These are phyloP conservation scores for Ascochyta fabae DNA, from an alignment of 2,329 filamentous ascomycete species.

Conservation along the genomic window DNA sequence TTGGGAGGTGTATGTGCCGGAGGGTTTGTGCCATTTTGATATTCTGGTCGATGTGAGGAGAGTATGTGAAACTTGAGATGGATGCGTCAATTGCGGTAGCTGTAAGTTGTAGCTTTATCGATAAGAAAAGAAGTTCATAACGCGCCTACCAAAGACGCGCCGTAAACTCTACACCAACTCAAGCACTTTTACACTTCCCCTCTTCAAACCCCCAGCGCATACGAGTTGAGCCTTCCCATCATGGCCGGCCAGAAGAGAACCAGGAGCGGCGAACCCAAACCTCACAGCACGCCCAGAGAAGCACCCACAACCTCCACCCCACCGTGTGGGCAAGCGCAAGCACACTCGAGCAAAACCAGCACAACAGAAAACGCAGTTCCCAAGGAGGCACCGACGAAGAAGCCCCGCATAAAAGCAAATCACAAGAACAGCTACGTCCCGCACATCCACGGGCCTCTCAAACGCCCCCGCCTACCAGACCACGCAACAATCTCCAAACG, in stretches of 20 bases:
- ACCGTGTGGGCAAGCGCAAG: slow-evolving; percentile 17
- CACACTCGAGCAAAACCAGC: slow-evolving; percentile 22
- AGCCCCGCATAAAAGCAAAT: slow-evolving; percentile 1
- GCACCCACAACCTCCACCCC: slow-evolving; percentile 1
- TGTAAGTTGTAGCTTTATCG: slow-evolving; percentile 18
- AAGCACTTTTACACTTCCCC: background rate
- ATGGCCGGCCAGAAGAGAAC: slow-evolving; percentile 39
- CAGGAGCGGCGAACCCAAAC: slow-evolving; percentile 30
- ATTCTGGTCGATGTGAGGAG: background rate
- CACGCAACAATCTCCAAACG: slow-evolving; percentile 59
- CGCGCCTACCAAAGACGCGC: slow-evolving; percentile 15
- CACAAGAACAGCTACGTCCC: slow-evolving; percentile 6
- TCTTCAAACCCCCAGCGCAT: background rate
- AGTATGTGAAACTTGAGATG: background rate
- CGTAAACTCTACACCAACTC: background rate
- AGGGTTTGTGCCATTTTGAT: slow-evolving; percentile 43
- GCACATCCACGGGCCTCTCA: slow-evolving; percentile 3
- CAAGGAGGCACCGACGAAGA: background rate
- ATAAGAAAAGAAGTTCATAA: slow-evolving; percentile 24
- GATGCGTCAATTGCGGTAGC: slow-evolving; percentile 6
- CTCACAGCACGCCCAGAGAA: background rate
- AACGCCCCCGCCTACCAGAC: slow-evolving; percentile 41
- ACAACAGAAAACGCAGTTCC: slow-evolving; percentile 10
- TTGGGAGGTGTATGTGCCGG: slow-evolving; percentile 66
- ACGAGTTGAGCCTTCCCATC: background rate